These are phyloP conservation scores for Fusarium cicatricum DNA, from an alignment of 2,329 filamentous ascomycete genomes.

Conservation along the genomic window DNA sequence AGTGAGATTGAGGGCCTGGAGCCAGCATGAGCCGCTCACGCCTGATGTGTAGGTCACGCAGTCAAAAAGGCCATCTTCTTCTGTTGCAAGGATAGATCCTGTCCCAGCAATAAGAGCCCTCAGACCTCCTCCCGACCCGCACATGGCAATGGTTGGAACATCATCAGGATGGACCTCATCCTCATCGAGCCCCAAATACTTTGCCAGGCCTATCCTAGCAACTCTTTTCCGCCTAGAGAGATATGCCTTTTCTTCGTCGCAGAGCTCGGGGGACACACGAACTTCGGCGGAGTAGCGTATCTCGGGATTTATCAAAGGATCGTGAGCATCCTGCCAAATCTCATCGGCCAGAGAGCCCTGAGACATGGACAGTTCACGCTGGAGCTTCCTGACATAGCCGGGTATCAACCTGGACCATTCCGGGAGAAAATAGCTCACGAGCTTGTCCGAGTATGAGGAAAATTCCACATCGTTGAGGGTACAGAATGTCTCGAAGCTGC, in stretches of 20 bases:
- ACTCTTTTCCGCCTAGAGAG: conserved; percentile 72
- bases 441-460: conserved; percentile 60
- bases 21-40: conserved; percentile 95
- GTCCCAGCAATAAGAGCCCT: conserved; percentile 90
- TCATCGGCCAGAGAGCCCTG: conserved; percentile 90
- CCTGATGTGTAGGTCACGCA: conserved; percentile 95
- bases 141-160: conserved; percentile 91
- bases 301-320: conserved; percentile 85
- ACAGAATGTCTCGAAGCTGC: conserved; percentile 62
- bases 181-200: conserved; percentile 81
- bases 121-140: conserved; percentile 90
- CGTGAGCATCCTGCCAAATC: conserved; percentile 91
- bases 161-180: conserved; percentile 90
- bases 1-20: conserved; percentile 82
- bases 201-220: conserved; percentile 77
- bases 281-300: conserved; percentile 84
- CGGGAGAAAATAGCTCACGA: conserved; percentile 79
- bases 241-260: conserved; percentile 83
- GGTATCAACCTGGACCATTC: conserved; percentile 84
- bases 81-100: conserved; percentile 83
- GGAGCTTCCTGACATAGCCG: conserved; percentile 80
- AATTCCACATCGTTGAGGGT: conserved; percentile 64
- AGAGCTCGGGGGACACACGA: conserved; percentile 81
- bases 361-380: conserved; percentile 85
- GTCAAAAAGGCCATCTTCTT: conserved; percentile 89